Conservation (phyloP, 2,329 filamentous ascomycete species). For the Botryosphaeria dothidea region DNA sequence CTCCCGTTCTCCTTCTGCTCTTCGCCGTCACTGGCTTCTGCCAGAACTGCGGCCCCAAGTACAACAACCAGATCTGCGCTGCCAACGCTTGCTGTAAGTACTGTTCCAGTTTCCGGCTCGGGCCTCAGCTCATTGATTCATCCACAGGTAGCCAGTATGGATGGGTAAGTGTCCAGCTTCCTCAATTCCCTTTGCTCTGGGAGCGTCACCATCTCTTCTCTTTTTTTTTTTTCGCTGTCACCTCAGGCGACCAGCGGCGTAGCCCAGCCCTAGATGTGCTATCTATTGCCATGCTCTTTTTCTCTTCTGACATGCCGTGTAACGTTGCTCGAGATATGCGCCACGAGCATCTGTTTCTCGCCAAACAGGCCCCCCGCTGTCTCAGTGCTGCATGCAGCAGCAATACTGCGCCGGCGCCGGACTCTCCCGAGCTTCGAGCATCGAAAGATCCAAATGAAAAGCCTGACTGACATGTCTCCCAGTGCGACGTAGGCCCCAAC, state of each 20-base stretch:
- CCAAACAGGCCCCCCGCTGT: background rate
- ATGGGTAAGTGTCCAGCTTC: slow-evolving; percentile 26
- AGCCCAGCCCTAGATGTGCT: background rate
- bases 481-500: slow-evolving; percentile 37
- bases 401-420: background rate
- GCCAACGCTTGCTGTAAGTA: slow-evolving; percentile 37
- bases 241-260: background rate
- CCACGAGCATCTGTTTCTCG: background rate
- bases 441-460: background rate
- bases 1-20: slow-evolving; percentile 25
- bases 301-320: background rate
- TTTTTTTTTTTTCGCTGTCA: background rate
- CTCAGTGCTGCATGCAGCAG: background rate
- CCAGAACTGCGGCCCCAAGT: slow-evolving; percentile 39
- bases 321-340: background rate
- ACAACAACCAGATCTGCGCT: slow-evolving; percentile 35
- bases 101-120: background rate
- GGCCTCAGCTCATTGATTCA: slow-evolving; percentile 19
- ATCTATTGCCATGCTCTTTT: background rate
- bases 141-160: slow-evolving; percentile 35
- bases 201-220: too few species aligned
- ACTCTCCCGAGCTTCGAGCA: background rate
- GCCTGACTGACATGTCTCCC: background rate
- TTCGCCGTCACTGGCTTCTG: slow-evolving; percentile 31
- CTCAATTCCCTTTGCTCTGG: background rate